Evolutionary conservation across 2,329 filamentous ascomycete genomes (phyloP), one percentile per base, ranked within the genome.

Genomic region (Dactylonectria macrodidyma): DNA sequence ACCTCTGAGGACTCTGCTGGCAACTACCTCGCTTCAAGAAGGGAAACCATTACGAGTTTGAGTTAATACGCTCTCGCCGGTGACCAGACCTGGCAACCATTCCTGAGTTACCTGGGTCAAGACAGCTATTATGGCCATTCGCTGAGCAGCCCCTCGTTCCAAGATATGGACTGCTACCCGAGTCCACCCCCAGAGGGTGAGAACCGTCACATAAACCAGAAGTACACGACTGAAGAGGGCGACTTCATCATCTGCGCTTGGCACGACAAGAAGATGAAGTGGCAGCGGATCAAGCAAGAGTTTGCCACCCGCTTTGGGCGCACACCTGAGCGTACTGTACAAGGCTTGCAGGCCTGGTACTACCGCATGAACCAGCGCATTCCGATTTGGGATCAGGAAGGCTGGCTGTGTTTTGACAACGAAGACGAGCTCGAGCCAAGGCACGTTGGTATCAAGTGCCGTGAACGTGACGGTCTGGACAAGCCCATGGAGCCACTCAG

Each of bases 231-330:
- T 1, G 82, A 84, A 66, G 81, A 84, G 67, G 81, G 81, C n/a
- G 81, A 83, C 71, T 84, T 82, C 62, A 83, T 83, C 74, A 82
- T 83, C 67, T 84, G 83, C 67, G 79, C 79, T n/a, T 83, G 80
- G 75, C 81, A 83, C 65, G 82, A 84, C 69, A 82, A 80, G 76
- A 82, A 82, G 70, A 75, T 82, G 65, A 82, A 81, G 71, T 84
- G 82, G 82, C 77, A 82, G 56, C 77, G 76, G 16, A 81, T 83
- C 66, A 80, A 81, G 73, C 77, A 81, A 59, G 79, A 81, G 36
- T 83, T 82, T 70, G 80, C 80, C 16, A 50, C 75, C n/a, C 79
- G 80, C 65, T 83, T 83, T 51, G 79, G 81, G 38, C 73, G 76
- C 44, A 79, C 77, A 0, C 81, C 81, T 1, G 78, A 81, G 68